phyloP scores from a whole-genome alignment of 371 early-diverging fungal species.

The Blakeslea trispora region DNA sequence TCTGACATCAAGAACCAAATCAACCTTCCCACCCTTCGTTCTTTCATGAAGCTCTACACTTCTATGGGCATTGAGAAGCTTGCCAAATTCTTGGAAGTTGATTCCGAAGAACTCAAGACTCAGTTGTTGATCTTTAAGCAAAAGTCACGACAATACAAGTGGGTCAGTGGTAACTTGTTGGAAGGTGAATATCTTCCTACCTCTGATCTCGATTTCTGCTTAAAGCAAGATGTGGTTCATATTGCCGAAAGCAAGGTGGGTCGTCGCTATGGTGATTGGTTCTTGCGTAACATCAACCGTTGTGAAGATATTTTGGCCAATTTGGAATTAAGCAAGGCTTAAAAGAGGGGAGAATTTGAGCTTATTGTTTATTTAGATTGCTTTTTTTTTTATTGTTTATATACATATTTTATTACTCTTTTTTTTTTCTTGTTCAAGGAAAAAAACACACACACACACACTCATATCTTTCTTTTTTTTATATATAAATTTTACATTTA shows the following conservation, averaged over 20 bases:
- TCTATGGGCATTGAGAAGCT: conserved; percentile 88
- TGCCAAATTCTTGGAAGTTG: conserved; percentile 85
- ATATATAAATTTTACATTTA: no score
- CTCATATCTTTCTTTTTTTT: no score
- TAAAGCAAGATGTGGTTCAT: conserved; percentile 91
- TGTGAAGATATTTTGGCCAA: conserved; percentile 68
- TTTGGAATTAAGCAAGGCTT: conserved; percentile 42
- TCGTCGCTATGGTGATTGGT: conserved; percentile 94
- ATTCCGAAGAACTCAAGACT: conserved; percentile 76
- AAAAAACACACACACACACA: no score
- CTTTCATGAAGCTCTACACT: conserved; percentile 93
- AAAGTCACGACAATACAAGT: conserved; percentile 88
- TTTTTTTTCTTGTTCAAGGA: no score
- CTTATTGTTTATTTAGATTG: no score
- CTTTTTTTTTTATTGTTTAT: neutral
- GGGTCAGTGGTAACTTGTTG: conserved; percentile 70
- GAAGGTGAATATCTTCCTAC: conserved; percentile 81
- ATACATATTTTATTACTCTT: neutral
- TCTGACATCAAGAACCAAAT: conserved; percentile 85
- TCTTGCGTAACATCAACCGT: conserved; percentile 90
- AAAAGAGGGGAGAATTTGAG: no score
- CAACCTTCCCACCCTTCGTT: conserved; percentile 84
- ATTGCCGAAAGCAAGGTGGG: conserved; percentile 93
- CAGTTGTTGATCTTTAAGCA: conserved; percentile 92
- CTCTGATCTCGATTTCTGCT: conserved; percentile 89